phyloP scores from a whole-genome alignment of 108 stramenopile genomes.

The Aurantiochytrium sp. region DNA sequence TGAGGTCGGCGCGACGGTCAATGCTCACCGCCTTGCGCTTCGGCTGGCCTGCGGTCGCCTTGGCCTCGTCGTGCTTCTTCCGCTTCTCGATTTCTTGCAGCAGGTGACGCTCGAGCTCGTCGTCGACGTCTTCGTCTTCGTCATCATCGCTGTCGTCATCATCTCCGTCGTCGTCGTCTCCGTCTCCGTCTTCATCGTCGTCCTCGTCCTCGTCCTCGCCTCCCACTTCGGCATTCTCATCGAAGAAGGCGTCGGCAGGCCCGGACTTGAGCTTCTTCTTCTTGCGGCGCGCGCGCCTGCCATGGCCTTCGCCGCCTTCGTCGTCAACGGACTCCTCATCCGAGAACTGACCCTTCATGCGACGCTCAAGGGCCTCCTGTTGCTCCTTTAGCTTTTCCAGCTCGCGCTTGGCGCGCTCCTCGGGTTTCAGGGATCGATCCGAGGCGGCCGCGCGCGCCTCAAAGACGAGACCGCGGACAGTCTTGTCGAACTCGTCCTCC shows the following conservation, averaged over 20 bases:
- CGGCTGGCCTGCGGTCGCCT: neutral
- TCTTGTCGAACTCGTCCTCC: slow-evolving; percentile 30
- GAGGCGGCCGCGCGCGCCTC: slow-evolving; percentile 32
- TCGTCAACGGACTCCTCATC: slow-evolving; percentile 28
- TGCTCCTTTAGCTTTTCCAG: slow-evolving; percentile 31
- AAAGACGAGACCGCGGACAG: neutral
- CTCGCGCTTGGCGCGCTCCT: slow-evolving; percentile 33
- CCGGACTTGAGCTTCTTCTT: neutral
- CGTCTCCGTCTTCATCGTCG: neutral
- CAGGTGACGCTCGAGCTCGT: neutral
- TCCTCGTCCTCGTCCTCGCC: neutral
- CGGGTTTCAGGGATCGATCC: slow-evolving; percentile 29
- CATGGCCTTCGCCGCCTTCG: neutral
- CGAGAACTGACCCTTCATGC: slow-evolving; percentile 24
- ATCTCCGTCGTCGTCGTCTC: neutral
- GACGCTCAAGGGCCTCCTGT: neutral
- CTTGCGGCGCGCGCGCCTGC: neutral
- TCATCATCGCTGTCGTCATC: slow-evolving; percentile 24
- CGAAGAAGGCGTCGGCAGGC: neutral
- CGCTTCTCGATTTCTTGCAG: neutral
- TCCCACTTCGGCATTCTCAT: neutral
- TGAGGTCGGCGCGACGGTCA: neutral
- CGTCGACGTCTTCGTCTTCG: slow-evolving; percentile 1
- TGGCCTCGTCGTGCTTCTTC: neutral
- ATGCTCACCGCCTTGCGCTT: neutral